A percentile compares a stretch with the other conserved stretches of the same genome.
These are phyloP conservation scores for Eucalyptus pumila DNA, from an alignment of 345 rosid species.

Conservation along the genomic window DNA sequence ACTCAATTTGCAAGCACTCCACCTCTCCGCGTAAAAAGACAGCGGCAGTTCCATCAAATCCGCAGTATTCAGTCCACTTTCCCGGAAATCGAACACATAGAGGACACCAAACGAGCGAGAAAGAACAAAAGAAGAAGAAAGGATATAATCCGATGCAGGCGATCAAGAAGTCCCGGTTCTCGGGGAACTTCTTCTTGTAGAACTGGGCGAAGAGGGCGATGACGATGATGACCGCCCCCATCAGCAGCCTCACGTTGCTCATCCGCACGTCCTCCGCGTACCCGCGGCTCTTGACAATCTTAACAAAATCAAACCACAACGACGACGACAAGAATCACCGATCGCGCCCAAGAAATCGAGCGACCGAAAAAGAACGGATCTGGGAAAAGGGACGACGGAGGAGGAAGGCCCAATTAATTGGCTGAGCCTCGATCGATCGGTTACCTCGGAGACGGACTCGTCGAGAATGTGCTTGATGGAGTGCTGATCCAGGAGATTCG, in stretches of 20 bases:
- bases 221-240: constrained; percentile 55
- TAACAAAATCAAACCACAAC: neutral
- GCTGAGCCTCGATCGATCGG: neutral
- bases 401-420: neutral
- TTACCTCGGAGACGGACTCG: constrained; percentile 85
- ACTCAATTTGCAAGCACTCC: neutral
- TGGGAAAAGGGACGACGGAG: neutral
- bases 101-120: neutral
- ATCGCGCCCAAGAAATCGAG: neutral
- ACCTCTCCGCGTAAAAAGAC: neutral
- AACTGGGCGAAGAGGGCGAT: constrained; percentile 95
- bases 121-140: neutral
- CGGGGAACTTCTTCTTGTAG: constrained; percentile 97
- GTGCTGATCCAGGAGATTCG: constrained; percentile 87
- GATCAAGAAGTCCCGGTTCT: constrained; percentile 75
- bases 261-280: constrained; percentile 76
- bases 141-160: constrained; percentile 94
- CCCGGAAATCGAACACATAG: neutral
- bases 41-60: neutral
- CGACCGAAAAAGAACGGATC: neutral
- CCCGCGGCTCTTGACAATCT: constrained; percentile 82
- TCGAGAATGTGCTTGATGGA: constrained; percentile 93
- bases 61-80: neutral
- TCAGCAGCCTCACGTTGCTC: constrained; percentile 65
- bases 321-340: neutral